phyloP scores from a whole-genome alignment of 2,329 filamentous ascomycete genomes.

The Beauveria australis region DNA sequence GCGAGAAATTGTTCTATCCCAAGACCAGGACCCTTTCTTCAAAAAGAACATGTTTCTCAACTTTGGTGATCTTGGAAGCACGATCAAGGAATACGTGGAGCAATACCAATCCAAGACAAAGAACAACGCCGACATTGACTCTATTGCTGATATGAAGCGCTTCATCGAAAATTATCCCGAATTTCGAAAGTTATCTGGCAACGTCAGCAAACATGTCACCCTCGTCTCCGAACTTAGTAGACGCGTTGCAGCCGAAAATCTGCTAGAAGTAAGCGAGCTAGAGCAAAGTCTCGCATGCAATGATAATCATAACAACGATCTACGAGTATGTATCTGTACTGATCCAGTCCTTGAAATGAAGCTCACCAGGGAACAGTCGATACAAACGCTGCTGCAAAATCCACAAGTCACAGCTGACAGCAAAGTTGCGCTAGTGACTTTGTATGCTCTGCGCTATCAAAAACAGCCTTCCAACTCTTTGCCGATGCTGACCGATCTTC shows the following conservation, averaged over 20 bases:
- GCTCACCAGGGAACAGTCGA: conserved; percentile 41
- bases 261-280: conserved; percentile 94
- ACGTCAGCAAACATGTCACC: conserved; percentile 97
- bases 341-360: not conserved
- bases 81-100: conserved; percentile 97
- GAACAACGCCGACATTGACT: conserved; percentile 90
- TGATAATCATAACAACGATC: conserved; percentile 82
- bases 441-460: conserved; percentile 92
- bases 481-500: conserved; percentile 76
- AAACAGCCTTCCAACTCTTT: conserved; percentile 78
- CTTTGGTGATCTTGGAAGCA: conserved; percentile 89
- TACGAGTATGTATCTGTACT: conserved; percentile 56
- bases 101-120: conserved; percentile 98
- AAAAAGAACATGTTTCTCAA: conserved; percentile 99
- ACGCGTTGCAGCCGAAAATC: conserved; percentile 72
- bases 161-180: conserved; percentile 99
- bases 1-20: conserved; percentile 88
- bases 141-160: conserved; percentile 96
- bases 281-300: conserved; percentile 96
- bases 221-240: conserved; percentile 89
- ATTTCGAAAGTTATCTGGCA: conserved; percentile 92
- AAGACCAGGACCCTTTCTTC: conserved; percentile 97
- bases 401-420: conserved; percentile 68
- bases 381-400: conserved; percentile 80
- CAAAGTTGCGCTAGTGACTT: conserved; percentile 81